Evolutionary conservation across 2,329 filamentous ascomycete species (phyloP), one percentile per base, ranked within the genome.

Genomic region (Talaromyces sp.): DNA sequence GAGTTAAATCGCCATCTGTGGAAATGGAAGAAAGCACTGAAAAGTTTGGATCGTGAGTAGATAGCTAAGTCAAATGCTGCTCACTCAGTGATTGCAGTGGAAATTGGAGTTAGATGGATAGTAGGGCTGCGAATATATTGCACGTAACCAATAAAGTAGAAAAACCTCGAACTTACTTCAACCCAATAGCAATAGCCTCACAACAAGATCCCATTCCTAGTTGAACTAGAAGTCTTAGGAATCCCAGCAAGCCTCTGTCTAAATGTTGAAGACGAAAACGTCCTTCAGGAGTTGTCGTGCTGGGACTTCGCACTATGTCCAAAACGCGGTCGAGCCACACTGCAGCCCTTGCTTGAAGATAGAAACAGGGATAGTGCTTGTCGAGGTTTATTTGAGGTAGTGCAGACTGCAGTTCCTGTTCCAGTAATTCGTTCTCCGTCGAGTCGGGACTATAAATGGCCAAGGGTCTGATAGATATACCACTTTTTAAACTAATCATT

Each of bases 261-360:
- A 60, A 54, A 6, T 46, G 19, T 14, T 31, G 53, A 46, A 60
- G 56, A 6, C 54, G 58, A 19, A 53, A 13, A 5, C 58, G 58
- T 19, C 58, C 58, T 19, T 31, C 24, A 9, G 46, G n/a, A 10
- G 31, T 60, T 26, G 38, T 46, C 10, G 27, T 49, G 13, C 21
- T 27, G 3, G 54, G 58, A 32, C 38, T 49, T 17, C 58, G 58
- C 14, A 60, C 53, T 13, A 60, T 38, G 19, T 38, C 11, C 14
- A 60, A 11, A 13, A 60, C 58, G 4, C 51, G n/a, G 13, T 60
- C 58, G 14, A 60, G 17, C 58, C 58, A 60, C 11, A 60, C 19
- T 26, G 58, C 58, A 56, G 58, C 53, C 56, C 58, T 60, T 43
- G 58, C 58, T 21, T 60, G 58, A 7, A 60, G 58, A 35, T 60